Percentiles rank a stretch among this genome's conserved stretches.
Conservation (phyloP, 768 basidiomycete species). For the Mycena epipterygia region DNA sequence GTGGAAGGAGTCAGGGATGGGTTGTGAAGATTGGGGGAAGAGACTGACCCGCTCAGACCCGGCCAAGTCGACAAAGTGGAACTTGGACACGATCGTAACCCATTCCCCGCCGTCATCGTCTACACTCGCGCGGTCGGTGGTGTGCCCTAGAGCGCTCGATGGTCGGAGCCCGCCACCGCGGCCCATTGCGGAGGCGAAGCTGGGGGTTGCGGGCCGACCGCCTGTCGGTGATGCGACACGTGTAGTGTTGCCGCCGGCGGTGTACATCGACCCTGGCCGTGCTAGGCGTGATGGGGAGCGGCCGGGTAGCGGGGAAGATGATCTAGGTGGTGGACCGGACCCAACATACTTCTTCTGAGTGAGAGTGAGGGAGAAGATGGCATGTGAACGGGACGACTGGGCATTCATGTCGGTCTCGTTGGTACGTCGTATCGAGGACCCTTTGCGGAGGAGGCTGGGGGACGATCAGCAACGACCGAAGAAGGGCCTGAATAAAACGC, state of each 20-base stretch:
- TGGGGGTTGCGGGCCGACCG: conserved; percentile 84
- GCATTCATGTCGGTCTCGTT: conserved; percentile 99
- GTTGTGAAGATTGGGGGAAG: background rate
- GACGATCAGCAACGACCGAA: conserved; percentile 35
- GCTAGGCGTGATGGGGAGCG: conserved; percentile 85
- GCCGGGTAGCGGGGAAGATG: conserved; percentile 83
- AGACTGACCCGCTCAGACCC: conserved; percentile 91
- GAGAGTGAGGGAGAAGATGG: conserved; percentile 96
- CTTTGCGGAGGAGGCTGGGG: conserved; percentile 87
- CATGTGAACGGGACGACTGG: conserved; percentile 97
- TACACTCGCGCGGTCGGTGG: conserved; percentile 61
- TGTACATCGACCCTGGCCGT: conserved; percentile 86
- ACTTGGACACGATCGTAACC: conserved; percentile 93
- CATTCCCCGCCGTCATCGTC: conserved; percentile 86
- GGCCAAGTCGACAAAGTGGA: conserved; percentile 98
- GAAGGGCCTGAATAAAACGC: conserved; percentile 52
- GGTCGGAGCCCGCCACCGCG: conserved; percentile 79
- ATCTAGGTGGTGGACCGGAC: conserved; percentile 75
- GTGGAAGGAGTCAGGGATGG: conserved; percentile 33
- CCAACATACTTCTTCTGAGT: conserved; percentile 91
- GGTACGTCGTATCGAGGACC: conserved; percentile 91
- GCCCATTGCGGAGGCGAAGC: conserved; percentile 81
- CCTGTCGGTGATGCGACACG: conserved; percentile 85
- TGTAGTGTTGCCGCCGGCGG: conserved; percentile 51
- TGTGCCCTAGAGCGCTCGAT: conserved; percentile 83